Evolutionary conservation across 2,329 filamentous ascomycete species (phyloP).

Genomic region (Fusarium cyanostomum): DNA sequence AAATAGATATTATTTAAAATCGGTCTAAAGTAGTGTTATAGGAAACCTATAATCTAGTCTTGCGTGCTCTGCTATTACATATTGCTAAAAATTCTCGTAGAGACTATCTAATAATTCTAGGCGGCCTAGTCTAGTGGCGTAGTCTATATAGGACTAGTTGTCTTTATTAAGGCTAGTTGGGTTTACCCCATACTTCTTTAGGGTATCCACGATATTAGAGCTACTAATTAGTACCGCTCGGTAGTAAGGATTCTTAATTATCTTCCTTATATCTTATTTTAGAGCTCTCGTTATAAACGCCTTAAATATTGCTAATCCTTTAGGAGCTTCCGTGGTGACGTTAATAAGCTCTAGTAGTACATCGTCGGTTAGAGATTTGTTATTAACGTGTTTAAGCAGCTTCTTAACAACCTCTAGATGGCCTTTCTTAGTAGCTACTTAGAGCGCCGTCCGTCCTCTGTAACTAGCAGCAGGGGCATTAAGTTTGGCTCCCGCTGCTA

Average conservation of each 20-base stretch:
- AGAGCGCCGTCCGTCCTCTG: too few relatives aligned
- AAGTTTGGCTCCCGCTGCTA: too few relatives aligned
- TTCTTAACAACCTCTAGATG: too few relatives aligned
- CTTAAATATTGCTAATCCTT: neutral
- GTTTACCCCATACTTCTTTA: neutral
- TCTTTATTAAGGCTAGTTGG: neutral
- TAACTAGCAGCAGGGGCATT: too few relatives aligned
- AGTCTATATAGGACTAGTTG: conserved; percentile 7
- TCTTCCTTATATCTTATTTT: neutral
- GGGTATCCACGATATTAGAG: neutral
- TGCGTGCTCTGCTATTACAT: too few relatives aligned
- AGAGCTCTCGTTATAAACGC: neutral
- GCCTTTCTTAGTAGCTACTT: too few relatives aligned
- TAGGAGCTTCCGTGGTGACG: neutral
- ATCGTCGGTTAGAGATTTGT: too few relatives aligned
- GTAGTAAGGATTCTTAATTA: neutral
- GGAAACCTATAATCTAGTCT: neutral
- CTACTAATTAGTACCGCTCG: neutral
- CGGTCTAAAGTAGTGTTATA: neutral
- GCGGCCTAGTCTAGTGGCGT: neutral
- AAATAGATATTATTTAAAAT: neutral
- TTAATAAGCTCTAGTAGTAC: too few relatives aligned
- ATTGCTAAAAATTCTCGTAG: neutral
- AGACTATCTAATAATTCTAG: neutral
- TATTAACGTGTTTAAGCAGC: too few relatives aligned